A percentile compares a stretch with the other conserved stretches of the same genome.
Conservation (phyloP, 169 alveolate species). For the Eimeria tenella region DNA sequence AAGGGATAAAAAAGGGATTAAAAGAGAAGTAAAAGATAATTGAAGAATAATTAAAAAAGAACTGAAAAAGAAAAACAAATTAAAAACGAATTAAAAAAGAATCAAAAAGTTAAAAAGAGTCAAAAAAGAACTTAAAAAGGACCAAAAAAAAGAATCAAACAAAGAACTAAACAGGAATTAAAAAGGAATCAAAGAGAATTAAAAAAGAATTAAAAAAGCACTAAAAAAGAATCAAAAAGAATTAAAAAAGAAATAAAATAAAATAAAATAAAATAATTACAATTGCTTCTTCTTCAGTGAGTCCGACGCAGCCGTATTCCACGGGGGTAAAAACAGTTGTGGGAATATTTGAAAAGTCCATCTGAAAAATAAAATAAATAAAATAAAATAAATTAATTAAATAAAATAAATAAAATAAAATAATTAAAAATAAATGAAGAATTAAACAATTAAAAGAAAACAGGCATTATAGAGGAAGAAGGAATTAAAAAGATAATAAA, state of each 20-base stretch:
- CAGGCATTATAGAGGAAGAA: no score
- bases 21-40: no score
- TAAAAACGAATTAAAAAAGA: neutral
- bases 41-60: neutral
- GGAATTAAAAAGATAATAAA: no score
- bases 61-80: neutral
- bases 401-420: no score
- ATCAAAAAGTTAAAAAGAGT: neutral
- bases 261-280: neutral
- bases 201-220: neutral
- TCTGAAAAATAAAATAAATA: constrained; percentile 72
- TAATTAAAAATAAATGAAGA: no score
- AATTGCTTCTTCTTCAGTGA: constrained; percentile 96
- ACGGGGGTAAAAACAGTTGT: constrained; percentile 98
- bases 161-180: constrained; percentile 92
- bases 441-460: no score
- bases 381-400: neutral
- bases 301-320: constrained; percentile 97
- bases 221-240: neutral
- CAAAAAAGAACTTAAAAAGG: neutral
- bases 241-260: neutral
- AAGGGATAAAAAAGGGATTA: no score
- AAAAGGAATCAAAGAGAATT: constrained; percentile 74
- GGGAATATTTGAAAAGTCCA: constrained; percentile 95
- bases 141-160: neutral